Base-by-base conservation (phyloP, 2,329 filamentous ascomycete species). In the Sarocladium kiliense region DNA sequence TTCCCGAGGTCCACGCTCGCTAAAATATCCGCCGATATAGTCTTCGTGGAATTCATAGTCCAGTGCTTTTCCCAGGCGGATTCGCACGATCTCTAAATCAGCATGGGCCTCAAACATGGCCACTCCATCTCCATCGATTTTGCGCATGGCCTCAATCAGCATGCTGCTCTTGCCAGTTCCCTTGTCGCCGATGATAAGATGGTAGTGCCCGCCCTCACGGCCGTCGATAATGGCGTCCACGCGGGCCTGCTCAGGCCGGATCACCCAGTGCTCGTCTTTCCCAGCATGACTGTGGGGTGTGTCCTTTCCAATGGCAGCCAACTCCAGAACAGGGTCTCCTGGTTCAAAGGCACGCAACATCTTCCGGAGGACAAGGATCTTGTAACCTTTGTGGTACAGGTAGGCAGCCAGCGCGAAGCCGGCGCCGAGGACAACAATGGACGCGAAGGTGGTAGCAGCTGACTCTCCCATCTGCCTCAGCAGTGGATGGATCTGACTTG, bases 1-100 rank as follows among this genome's bases (percentile, higher is more conserved):
- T 65, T 99, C 94, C 42, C 94, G 83, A 0, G 94, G 94, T 0
- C 94, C 94, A 27, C 89, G 85, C 65, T 99, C 96, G 57, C 89
- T 96, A 71, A 99, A 99, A 58, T 99, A 88, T 5, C 89, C 90
- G 44, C 94, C 94, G 59, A 99, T 97, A 66, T 96, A 97, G 74
- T 99, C 94, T 73, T 97, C 94, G 66, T 97, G 91, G 64, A 89
- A 99, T 67, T 99, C 94, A 68, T 92, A 99, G 68, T 99, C 92
- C 39, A 99, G 78, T 2, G 92, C 91, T 68, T 96, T 97, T 25
- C 94, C 94, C 3, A 99, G 80, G 3, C 94, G 83, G 42, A 97
- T 88, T 18, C 94, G 88, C 68, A 99, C 96, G 57, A 99, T 96
- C 65, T 99, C 94, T 1, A 92, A 81, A 68, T 99, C 92, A 4